Base-by-base conservation (phyloP, 805 yeast species). In the Jamesozyma piceae region DNA sequence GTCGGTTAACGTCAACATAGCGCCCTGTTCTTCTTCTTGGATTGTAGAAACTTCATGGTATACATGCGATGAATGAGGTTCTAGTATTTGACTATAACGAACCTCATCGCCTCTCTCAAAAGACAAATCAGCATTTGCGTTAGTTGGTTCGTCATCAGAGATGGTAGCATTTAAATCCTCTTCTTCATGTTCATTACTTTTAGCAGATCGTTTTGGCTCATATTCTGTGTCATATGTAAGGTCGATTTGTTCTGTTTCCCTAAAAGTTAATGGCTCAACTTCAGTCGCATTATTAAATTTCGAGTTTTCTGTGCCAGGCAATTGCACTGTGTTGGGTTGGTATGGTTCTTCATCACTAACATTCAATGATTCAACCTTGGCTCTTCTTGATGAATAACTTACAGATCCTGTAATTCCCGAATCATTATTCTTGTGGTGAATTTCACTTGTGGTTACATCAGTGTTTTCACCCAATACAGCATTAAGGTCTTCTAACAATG, bases 21-120 rank as follows among this genome's bases (percentile, higher is more conserved):
- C 14, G 4, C 11, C 11, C 26, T 43, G 45, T 18, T 43, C 52
- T 39, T 61, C 65, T 41, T 61, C 65, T 38, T 56, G 58, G 19
- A 61, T 61, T 2, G 61, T 60, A 1, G 62, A 41, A 3, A 61
- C 65, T 41, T 53, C 58, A 41, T 56, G 65, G 35, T 58, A 59
- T 14, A 40, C 39, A 38, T 49, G 52, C 32, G 42, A 52, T 3
- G 47, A 21, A 5, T 44, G 24, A 9, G 44, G 48, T 14, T 51
- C 55, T 1, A 53, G 27, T 2, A 29, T 27, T 36, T 43, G 54
- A 47, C 58, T 54, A 38, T 57, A 49, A 35, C 62, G 55, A 5
- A 49, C 40, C 41, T 60, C 65, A 44, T 61, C 65, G 5, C 59
- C 65, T 37, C 46, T 51, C 34, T 65, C 70, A 40, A 60, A 58